Conservation (phyloP, 2,329 filamentous ascomycete species). For the Cladophialophora psammophila region DNA sequence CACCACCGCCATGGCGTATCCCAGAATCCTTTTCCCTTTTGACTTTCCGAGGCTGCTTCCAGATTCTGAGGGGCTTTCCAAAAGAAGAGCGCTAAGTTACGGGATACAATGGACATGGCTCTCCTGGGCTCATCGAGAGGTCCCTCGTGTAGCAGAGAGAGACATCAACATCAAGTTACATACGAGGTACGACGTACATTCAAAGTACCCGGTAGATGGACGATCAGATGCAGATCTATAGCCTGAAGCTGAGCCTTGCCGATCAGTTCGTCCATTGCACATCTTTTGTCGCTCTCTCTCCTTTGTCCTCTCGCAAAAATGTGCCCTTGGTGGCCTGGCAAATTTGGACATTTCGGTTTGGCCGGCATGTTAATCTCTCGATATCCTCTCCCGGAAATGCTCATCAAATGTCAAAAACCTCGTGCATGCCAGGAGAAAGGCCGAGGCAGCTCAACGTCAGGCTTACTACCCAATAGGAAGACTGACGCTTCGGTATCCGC, state of each 20-base stretch:
- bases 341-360: slow-evolving; percentile 33
- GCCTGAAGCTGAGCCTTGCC: neutral
- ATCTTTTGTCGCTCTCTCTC: neutral
- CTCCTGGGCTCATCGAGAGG: neutral
- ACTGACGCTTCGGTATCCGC: slow-evolving; percentile 5
- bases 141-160: neutral
- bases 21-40: neutral
- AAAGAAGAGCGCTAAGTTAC: neutral
- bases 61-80: neutral
- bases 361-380: slow-evolving; percentile 30
- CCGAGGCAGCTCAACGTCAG: slow-evolving; percentile 12
- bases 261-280: neutral
- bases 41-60: slow-evolving; percentile 4
- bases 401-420: slow-evolving; percentile 24
- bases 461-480: slow-evolving; percentile 7
- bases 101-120: neutral
- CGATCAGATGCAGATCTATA: slow-evolving; percentile 1
- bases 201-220: neutral
- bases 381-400: slow-evolving; percentile 11
- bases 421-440: slow-evolving; percentile 28
- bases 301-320: neutral
- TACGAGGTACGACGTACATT: no score
- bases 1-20: neutral
- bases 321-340: slow-evolving; percentile 1
- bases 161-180: neutral